Percentiles rank a stretch among this genome's conserved stretches.
Conservation (phyloP, 768 basidiomycete species). For the Termitomyces heimii region DNA sequence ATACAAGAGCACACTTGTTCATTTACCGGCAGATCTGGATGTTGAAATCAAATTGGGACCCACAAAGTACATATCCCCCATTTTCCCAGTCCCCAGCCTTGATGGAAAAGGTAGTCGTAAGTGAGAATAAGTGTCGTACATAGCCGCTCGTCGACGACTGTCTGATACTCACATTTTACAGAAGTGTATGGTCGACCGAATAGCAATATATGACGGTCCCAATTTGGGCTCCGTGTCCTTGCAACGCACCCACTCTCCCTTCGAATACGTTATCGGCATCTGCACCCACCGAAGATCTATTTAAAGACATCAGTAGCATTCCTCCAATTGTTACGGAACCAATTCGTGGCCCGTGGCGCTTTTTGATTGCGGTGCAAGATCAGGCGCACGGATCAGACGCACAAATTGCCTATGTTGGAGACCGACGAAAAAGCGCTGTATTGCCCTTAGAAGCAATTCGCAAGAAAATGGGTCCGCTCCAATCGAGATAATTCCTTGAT, state of each 20-base stretch:
- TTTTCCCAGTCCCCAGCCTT: not conserved
- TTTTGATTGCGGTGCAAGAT: not conserved
- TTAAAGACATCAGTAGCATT: not conserved
- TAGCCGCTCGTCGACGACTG: not conserved
- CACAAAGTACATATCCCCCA: not conserved
- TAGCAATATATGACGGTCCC: not conserved
- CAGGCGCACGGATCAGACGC: not conserved
- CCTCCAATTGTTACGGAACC: not conserved
- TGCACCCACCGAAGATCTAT: not conserved
- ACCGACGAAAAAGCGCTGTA: not conserved
- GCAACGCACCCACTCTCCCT: not conserved
- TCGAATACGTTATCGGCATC: not conserved
- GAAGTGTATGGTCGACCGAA: not conserved
- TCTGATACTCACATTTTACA: not conserved
- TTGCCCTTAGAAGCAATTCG: slow-evolving; percentile 3
- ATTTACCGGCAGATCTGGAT: not conserved
- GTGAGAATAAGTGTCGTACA: not conserved
- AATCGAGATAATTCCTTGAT: slow-evolving; percentile 14
- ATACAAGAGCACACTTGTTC: slow-evolving; percentile 7
- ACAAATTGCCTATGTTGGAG: slow-evolving; percentile 5
- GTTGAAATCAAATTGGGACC: not conserved
- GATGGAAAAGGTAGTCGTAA: not conserved
- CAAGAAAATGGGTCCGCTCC: slow-evolving; percentile 18
- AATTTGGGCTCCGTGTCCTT: not conserved
- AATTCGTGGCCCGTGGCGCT: not conserved